phyloP scores from a whole-genome alignment of 1,284 basidiomycete genomes.

The Lentinula novae-zelandiae region DNA sequence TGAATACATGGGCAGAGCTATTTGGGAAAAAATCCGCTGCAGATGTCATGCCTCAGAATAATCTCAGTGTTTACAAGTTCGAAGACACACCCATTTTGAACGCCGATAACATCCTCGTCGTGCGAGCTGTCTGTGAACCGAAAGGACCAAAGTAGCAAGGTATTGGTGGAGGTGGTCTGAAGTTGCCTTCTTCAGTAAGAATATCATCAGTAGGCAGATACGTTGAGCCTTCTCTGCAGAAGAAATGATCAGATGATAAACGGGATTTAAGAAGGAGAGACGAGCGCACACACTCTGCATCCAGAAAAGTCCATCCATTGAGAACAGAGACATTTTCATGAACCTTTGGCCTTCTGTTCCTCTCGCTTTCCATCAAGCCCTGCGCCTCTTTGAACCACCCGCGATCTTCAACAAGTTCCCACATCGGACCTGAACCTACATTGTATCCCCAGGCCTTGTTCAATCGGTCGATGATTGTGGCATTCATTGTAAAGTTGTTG shows the following conservation, averaged over 20 bases:
- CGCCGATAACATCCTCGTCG: slow-evolving; percentile 53
- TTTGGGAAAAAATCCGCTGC: slow-evolving; percentile 46
- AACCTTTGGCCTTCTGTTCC: slow-evolving; percentile 53
- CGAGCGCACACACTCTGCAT: slow-evolving; percentile 41
- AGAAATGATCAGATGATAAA: slow-evolving; percentile 14
- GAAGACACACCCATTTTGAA: slow-evolving; percentile 50
- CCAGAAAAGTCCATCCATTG: slow-evolving; percentile 42
- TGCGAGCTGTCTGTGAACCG: slow-evolving; percentile 43
- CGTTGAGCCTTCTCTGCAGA: slow-evolving; percentile 44
- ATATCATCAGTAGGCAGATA: slow-evolving; percentile 55
- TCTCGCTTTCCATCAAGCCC: slow-evolving; percentile 36
- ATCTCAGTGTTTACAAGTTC: background rate
- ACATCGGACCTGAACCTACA: slow-evolving; percentile 67
- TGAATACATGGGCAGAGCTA: slow-evolving; percentile 65
- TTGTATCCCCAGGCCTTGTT: slow-evolving; percentile 68
- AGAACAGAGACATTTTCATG: slow-evolving; percentile 41
- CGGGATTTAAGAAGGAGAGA: slow-evolving; percentile 11
- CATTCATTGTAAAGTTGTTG: slow-evolving; percentile 43
- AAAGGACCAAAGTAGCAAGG: slow-evolving; percentile 62
- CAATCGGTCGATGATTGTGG: slow-evolving; percentile 41
- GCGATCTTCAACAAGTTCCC: slow-evolving; percentile 71
- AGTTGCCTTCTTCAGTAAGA: slow-evolving; percentile 42
- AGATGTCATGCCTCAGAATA: slow-evolving; percentile 6
- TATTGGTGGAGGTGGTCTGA: slow-evolving; percentile 49
- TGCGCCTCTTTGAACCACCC: slow-evolving; percentile 71